Base-by-base conservation (phyloP, 108 stramenopile genomes). In the Fragilariopsis cylindrus region DNA sequence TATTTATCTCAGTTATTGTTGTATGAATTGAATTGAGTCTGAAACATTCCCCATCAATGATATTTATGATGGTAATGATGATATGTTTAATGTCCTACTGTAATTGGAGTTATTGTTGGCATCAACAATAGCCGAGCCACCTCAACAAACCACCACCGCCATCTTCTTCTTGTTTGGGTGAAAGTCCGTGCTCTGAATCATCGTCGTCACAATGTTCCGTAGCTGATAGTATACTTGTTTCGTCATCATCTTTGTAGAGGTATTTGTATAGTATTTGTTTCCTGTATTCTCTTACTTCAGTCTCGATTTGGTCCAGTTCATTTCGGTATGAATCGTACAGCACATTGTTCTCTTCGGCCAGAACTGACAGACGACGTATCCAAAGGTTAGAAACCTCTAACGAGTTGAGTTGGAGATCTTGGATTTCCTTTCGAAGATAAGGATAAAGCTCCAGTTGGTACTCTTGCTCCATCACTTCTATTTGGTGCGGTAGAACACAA, bases 321-420 rank as follows among this genome's bases (percentile, higher is more conserved):
- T 8, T 68, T 52, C 49, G 12, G 47, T 68, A 68, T 40, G 48
- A 48, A 50, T 68, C 67, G 48, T 68, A 68, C 48, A 68, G 48
- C 4, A 3, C 13, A 18, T 68, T 5, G 50, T 68, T 68, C 1
- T 68, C 16, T 52, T 68, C 67, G 46, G 46, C 67, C n/a, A 39
- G 21, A 48, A 4, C 48, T 39, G 67, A 68, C 40, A 68, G 44
- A 7, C 49, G 67, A 5, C 49, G 42, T 44, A 68, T 52, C 48
- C 48, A 48, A 21, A 13, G 3, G 18, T 68, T 44, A 4, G 49
- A 49, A 0, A 40, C 16, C 19, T 39, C 21, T 39, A 30, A 3
- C 5, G 18, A 50, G 4, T 68, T 48, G 5, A 50, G 5, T n/a
- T 52, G 48, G 13, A 68, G 49, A 9, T 16, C 21, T 40, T 19